Evolutionary conservation across 495 filamentous ascomycete species (phyloP).

Genomic region (Tuber indicum): DNA sequence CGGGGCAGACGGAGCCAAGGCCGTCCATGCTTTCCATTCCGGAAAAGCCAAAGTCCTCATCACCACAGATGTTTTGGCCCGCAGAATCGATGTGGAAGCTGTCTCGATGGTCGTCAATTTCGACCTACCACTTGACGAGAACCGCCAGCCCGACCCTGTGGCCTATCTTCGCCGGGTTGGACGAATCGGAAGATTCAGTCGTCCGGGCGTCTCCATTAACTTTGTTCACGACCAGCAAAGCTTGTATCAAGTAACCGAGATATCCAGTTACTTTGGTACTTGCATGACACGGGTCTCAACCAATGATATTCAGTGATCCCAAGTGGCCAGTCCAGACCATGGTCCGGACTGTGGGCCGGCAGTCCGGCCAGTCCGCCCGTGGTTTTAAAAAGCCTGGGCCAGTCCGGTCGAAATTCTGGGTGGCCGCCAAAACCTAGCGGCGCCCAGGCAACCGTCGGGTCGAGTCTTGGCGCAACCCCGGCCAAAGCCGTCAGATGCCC

Average conservation of each 20-base stretch:
- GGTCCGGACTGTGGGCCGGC: too few species aligned
- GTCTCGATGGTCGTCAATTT: constrained; percentile 99
- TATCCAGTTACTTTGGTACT: constrained; percentile 63
- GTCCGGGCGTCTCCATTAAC: constrained; percentile 88
- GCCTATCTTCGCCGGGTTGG: constrained; percentile 98
- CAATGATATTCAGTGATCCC: too few species aligned
- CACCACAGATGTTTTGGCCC: constrained; percentile 92
- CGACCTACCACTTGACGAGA: constrained; percentile 59
- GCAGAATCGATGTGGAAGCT: constrained; percentile 93
- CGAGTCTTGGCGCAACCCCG: too few species aligned
- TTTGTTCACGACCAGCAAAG: constrained; percentile 76
- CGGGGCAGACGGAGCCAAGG: too few species aligned
- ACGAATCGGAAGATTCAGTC: constrained; percentile 92
- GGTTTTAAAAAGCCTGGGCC: too few species aligned
- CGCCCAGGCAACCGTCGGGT: too few species aligned
- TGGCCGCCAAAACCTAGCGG: too few species aligned
- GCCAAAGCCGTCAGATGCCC: too few species aligned
- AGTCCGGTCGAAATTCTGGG: too few species aligned
- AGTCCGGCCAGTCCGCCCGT: too few species aligned
- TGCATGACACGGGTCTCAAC: constrained; percentile 56
- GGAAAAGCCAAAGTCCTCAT: constrained; percentile 83
- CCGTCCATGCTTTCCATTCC: neutral
- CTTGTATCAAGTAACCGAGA: constrained; percentile 64
- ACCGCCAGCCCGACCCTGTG: constrained; percentile 63
- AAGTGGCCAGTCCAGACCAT: too few species aligned